These are phyloP conservation scores for Cystobasidium sp. DNA, from an alignment of 1,284 basidiomycete genomes.

Conservation along the genomic window DNA sequence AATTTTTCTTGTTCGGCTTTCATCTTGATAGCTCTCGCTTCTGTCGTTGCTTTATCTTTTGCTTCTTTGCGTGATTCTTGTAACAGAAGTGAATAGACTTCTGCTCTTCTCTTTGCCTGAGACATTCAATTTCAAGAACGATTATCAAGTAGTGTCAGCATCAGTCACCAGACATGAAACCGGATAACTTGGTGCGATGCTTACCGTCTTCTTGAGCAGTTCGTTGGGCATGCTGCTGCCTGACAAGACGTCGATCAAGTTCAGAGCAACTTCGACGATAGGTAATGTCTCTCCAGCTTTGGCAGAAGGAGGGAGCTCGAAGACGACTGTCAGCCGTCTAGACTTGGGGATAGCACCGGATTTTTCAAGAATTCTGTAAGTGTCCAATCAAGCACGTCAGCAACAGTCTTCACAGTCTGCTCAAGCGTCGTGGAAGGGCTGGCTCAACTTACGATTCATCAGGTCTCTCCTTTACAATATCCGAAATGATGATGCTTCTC, in stretches of 20 bases:
- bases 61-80: conserved; percentile 40
- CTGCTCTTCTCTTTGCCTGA: conserved; percentile 39
- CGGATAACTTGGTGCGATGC: neutral
- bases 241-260: conserved; percentile 36
- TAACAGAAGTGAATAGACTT: conserved; percentile 29
- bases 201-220: conserved; percentile 32
- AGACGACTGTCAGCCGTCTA: conserved; percentile 19
- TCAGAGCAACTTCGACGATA: conserved; percentile 35
- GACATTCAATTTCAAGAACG: neutral
- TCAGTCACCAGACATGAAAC: neutral
- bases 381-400: neutral
- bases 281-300: conserved; percentile 27
- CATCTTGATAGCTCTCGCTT: conserved; percentile 24
- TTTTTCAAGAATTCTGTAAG: conserved; percentile 27
- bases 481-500: conserved; percentile 33
- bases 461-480: conserved; percentile 38
- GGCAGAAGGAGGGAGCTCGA: conserved; percentile 20
- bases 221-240: conserved; percentile 27
- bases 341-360: conserved; percentile 31
- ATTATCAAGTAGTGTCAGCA: neutral
- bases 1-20: conserved; percentile 33
- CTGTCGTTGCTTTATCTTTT: conserved; percentile 30
- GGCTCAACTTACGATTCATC: conserved; percentile 33
- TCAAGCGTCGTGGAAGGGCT: neutral
- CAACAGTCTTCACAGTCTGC: neutral